Base-by-base conservation (phyloP, 352 stramenopile species). In the Phytophthora pini region DNA sequence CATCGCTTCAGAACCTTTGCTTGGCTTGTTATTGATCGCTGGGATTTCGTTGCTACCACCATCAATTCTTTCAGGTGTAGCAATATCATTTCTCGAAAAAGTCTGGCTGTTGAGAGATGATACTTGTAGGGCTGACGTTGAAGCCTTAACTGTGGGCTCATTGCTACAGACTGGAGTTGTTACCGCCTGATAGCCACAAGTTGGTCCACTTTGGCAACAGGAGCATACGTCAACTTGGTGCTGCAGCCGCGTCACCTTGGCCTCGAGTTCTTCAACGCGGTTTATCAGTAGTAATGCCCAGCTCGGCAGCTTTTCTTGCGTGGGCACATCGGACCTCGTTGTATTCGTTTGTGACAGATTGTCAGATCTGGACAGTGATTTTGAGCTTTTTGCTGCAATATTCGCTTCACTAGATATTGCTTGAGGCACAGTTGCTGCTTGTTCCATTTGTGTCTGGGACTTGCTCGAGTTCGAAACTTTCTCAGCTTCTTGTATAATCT, bases 181-280 rank as follows among this genome's bases (percentile, higher is more conserved):
- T 27, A n/a, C 29, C 29, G 20, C 0, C 20, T 12, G 9, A 12
- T 55, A 26, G 36, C 29, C n/a, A 45, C 17, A 6, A 39, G n/a
- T 51, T 27, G 3, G 48, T 3, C 2, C 17, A 26, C 29, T 3
- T 36, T 59, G 38, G 22, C 32, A 53, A 41, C 22, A 47, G 4
- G 29, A 15, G 20, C 27, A 40, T 2, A 38, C 22, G 22, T 58
- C 54, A 59, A 53, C 4, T 43, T 55, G 7, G 47, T 13, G 46
- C 26, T 69, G 53, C 24, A 69, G 39, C 7, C 43, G 15, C 15
- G 22, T 44, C n/a, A 69, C 54, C 54, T 50, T 57, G 4, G 45
- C 12, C 20, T 69, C 54, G 5, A 69, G 54, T 44, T 59, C 41
- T 20, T 59, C 4, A 11, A 69, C 39, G 2, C 36, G 50, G 15